Evolutionary conservation across 805 yeast species (phyloP), one percentile per base, ranked within the genome.

Genomic region (Peterozyma toletana): DNA sequence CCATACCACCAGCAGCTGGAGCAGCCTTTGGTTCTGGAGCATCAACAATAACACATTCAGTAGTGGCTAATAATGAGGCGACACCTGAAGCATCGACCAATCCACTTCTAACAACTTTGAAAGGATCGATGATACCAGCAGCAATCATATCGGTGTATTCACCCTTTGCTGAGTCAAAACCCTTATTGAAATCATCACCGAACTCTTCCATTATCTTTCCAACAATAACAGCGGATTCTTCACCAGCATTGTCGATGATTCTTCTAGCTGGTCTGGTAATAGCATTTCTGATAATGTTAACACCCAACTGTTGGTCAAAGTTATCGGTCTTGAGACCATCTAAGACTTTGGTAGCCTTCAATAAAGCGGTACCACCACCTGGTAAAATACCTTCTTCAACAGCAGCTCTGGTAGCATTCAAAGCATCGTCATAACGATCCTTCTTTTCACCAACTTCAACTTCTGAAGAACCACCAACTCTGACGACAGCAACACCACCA

Each of bases 381-480:
- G 99, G 99, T 54, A 93, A 77, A 62, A 93, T 89, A 71, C 99
- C 99, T 70, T 88, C 96, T 70, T 91, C 91, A 51, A 93, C 96
- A 53, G 99, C 99, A 47, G 99, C 97, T 70, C 98, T 88, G 43
- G 98, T 93, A 45, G 99, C 97, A 63, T 93, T 91, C 63, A 93
- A 77, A 27, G 99, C 98, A 72, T 93, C 99, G 59, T 93, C 98
- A 62, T 89, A 87, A 71, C 99, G 85, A 67, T 93, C 99, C 76
- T 93, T 93, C 93, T 93, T 93, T 77, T 93, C 99, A 61, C 97
- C 95, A 53, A 93, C 99, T 72, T 93, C 98, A 53, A 93, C 86
- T 72, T 93, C 98, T 17, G 96, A 85, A 38, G 96, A 66, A 55
- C 99, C 99, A 65, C 99, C 99, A 50, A 91, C 98, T 74, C 86